Evolutionary conservation across 148 eudicot species (phyloP), one percentile per base, ranked within the genome.

Genomic region (Camellia japonica): DNA sequence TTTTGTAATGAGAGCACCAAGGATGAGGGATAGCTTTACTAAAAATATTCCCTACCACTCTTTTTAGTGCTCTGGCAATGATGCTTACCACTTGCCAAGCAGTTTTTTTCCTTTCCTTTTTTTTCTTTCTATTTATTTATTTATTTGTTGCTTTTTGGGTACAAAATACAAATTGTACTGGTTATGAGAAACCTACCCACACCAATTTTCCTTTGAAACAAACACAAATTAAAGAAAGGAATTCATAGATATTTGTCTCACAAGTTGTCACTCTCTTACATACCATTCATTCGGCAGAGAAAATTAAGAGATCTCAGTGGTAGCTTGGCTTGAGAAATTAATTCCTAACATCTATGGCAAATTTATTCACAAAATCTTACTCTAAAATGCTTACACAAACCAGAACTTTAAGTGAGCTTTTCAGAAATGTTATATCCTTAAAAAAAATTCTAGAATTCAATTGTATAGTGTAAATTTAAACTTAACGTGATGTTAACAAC

Each of bases 41-140:
- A 20, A 12, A 58, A 54, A 46, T 18, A 46, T 43, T 51, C 59
- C 56, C 51, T 54, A 54, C 3, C 14, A 54, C 61, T 73, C 76
- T 54, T 78, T 78, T 68, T 68, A 58, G 80, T 62, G 49, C 66
- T 76, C 42, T 78, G 74, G 61, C 67, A 78, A 78, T 68, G 80
- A 78, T 78, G 80, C 19, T 78, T 67, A 10, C 74, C 80, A 78
- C 80, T 38, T 78, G 18, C 73, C 72, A 41, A 63, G 52, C 51
- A 5, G 46, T 10, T 10, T 16, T 7, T 4, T 16, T 19, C 65
- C 7, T 61, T 61, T 19, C n/a, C 19, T 1, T 6, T 7, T 7
- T 49, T 7, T 5, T 49, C 52, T 49, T 5, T 49, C 6, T 49
- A 2, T 49, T 0, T 49, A 49, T 49, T 5, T 49, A 49, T 49